Evolutionary conservation across 495 filamentous ascomycete species (phyloP).

Genomic region (Penicillium macrosclerotiorum): DNA sequence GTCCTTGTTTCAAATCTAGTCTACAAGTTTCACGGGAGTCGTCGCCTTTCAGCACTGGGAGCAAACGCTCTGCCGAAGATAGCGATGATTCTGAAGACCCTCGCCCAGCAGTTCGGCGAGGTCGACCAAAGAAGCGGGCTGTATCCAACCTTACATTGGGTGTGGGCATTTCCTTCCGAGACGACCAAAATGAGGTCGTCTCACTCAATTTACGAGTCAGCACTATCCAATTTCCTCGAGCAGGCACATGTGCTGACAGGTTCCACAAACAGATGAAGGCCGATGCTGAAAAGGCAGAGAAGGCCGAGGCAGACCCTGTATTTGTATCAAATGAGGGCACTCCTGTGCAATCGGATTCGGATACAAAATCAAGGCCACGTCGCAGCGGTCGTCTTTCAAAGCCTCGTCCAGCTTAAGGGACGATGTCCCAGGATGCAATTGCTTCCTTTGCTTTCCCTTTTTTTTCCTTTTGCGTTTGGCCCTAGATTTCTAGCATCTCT

Average conservation of each 20-base stretch:
- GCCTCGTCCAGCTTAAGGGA: slow-evolving; percentile 8
- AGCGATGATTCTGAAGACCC: slow-evolving; percentile 41
- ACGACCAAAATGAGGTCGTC: slow-evolving; percentile 45
- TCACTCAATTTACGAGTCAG: slow-evolving; percentile 45
- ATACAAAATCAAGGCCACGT: slow-evolving; percentile 9
- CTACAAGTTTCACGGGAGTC: slow-evolving; percentile 43
- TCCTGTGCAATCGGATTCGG: slow-evolving; percentile 11
- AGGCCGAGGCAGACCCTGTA: background rate
- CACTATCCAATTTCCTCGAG: too few relatives aligned
- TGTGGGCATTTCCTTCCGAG: slow-evolving; percentile 47
- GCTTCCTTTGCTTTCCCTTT: background rate
- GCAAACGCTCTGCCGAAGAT: slow-evolving; percentile 50
- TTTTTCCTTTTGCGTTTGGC: background rate
- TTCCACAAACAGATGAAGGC: slow-evolving; percentile 18
- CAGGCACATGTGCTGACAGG: too few relatives aligned
- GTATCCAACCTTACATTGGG: slow-evolving; percentile 42
- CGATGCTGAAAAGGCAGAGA: slow-evolving; percentile 12
- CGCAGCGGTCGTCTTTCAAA: slow-evolving; percentile 24
- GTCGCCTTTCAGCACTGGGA: slow-evolving; percentile 46
- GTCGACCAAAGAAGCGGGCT: slow-evolving; percentile 35
- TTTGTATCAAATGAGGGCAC: background rate
- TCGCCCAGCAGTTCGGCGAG: slow-evolving; percentile 28
- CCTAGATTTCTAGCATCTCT: slow-evolving; percentile 4
- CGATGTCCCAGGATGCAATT: background rate
- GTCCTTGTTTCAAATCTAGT: slow-evolving; percentile 34